Conservation (phyloP, 768 basidiomycete genomes). For the Boletus rubescentipes region DNA sequence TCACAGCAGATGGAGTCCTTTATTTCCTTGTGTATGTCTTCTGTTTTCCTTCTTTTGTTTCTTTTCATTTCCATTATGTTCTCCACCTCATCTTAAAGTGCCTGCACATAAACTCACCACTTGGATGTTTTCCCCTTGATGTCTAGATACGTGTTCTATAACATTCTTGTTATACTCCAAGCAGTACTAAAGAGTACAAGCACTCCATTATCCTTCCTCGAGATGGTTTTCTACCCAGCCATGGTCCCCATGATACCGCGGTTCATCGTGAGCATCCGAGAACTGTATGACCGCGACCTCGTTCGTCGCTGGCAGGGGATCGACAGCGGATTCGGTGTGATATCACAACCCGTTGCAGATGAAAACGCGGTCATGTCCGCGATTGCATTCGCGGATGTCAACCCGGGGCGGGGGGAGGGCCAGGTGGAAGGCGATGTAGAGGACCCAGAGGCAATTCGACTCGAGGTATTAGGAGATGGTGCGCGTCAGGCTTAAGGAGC, state of each 20-base stretch:
- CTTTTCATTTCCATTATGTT: not conserved
- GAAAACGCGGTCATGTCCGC: not conserved
- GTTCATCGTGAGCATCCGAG: not conserved
- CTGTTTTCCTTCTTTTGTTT: slow-evolving; percentile 19
- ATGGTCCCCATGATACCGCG: not conserved
- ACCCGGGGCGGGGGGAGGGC: not conserved
- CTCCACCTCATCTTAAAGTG: too few relatives aligned
- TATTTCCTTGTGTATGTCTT: slow-evolving; percentile 11
- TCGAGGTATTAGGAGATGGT: not conserved
- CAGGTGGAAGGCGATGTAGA: not conserved
- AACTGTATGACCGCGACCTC: not conserved
- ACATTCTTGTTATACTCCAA: not conserved
- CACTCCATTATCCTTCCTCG: not conserved
- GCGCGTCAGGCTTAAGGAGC: not conserved
- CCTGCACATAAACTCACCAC: not conserved
- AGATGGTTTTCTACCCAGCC: not conserved
- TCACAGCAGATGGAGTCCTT: slow-evolving; percentile 2
- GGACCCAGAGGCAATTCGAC: not conserved
- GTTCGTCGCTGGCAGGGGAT: not conserved
- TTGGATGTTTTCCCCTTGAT: too few relatives aligned
- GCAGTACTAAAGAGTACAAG: too few relatives aligned
- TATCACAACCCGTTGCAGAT: not conserved
- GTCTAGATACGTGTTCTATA: not conserved
- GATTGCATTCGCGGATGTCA: not conserved
- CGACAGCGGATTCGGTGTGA: not conserved